Evolutionary conservation across 2,329 filamentous ascomycete genomes (phyloP), one percentile per base, ranked within the genome.

Genomic region (Curvularia eragrostidis): DNA sequence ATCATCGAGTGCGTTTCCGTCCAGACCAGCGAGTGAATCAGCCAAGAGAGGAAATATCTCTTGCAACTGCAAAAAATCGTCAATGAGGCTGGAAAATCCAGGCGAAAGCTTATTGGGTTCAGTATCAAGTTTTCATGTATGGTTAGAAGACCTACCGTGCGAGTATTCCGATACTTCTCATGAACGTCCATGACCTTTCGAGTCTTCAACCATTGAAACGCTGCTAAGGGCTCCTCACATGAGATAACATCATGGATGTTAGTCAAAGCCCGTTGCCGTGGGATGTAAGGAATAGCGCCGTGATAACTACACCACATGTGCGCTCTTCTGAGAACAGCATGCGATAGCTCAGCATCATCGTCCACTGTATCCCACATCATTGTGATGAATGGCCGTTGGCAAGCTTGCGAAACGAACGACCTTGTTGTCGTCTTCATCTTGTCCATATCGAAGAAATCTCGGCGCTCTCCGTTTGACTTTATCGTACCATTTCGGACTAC

Each of bases 291-390:
- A 10, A 74, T 56, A 1, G 73, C 74, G 6, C 74, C 75, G 50
- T 77, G 75, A 50, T 77, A 77, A 41, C 58, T 71, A 49, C 72
- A 76, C 75, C 75, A 77, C 67, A 70, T 72, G 48, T 74, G 74
- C 9, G 70, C 69, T 61, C 75, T 68, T 48, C 72, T 65, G 3
- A 72, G 65, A 3, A 76, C 73, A 32, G 75, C 74, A 59, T 76
- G 74, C 9, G 75, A 76, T 6, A 76, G 46, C 9, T 69, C 59
- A 5, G 60, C 71, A 26, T 72, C 64, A 30, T 76, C 71, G 19
- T 74, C 67, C n/a, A 77, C 64, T 3, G 71, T 74, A 39, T 77
- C 75, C 75, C 75, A 77, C 67, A 76, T 76, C 69, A 77, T 72
- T 7, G 73, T 74, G n/a, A 67, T 59, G 38, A 76, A 76, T 1